Conservation (phyloP, 108 stramenopile species). For the Nitzschia palea region DNA sequence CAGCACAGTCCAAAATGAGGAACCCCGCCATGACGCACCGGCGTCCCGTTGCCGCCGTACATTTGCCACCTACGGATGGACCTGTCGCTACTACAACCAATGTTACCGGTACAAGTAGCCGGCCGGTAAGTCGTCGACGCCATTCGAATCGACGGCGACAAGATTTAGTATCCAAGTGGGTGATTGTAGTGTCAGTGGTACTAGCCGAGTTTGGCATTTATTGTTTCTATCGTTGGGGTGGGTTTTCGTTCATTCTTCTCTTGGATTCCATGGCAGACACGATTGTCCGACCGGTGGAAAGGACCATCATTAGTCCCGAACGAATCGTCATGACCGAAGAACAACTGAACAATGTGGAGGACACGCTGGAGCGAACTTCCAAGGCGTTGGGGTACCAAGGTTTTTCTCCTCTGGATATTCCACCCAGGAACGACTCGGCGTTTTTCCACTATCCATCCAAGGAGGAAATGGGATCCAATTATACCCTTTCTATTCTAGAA, state of each 20-base stretch:
- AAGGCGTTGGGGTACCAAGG: neutral
- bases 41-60: neutral
- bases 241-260: too few species aligned
- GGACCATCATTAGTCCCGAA: neutral
- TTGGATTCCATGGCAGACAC: too few species aligned
- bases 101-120: neutral
- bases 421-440: neutral
- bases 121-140: neutral
- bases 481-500: conserved; percentile 3
- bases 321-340: neutral
- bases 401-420: neutral
- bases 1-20: neutral
- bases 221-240: neutral
- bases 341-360: neutral
- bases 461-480: conserved; percentile 4
- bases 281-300: neutral
- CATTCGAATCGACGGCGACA: neutral
- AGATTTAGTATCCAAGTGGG: neutral
- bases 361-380: neutral
- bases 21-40: neutral
- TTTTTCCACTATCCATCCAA: conserved; percentile 7
- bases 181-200: neutral
- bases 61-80: neutral
- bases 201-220: neutral
- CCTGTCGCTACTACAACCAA: neutral